Evolutionary conservation across 1,284 basidiomycete genomes (phyloP).

Genomic region (Taiwanofungus camphoratus): DNA sequence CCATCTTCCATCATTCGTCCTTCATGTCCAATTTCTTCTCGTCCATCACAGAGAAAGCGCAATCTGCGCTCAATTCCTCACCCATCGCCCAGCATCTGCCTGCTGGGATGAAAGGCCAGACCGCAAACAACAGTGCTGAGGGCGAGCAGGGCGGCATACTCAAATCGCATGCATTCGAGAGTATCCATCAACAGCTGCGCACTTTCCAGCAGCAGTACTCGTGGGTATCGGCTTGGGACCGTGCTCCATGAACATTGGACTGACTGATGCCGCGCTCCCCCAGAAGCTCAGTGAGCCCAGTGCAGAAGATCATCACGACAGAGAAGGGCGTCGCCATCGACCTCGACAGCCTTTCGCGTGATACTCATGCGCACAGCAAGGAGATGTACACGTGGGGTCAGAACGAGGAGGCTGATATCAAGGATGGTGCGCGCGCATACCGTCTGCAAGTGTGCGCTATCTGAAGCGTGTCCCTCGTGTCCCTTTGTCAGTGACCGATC

Average conservation of each 20-base stretch:
- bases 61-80: slow-evolving; percentile 55
- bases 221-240: slow-evolving; percentile 33
- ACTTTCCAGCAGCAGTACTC: slow-evolving; percentile 69
- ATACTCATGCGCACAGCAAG: slow-evolving; percentile 68
- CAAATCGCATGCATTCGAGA: slow-evolving; percentile 47
- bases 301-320: slow-evolving; percentile 71
- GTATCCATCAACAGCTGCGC: slow-evolving; percentile 65
- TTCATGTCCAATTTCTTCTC: slow-evolving; percentile 59
- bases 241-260: background rate
- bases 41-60: slow-evolving; percentile 68
- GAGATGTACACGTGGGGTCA: slow-evolving; percentile 81
- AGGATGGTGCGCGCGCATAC: slow-evolving; percentile 64
- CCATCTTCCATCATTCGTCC: slow-evolving; percentile 2
- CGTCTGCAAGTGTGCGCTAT: too few relatives aligned
- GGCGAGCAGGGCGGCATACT: slow-evolving; percentile 17
- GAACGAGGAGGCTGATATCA: slow-evolving; percentile 58
- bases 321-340: slow-evolving; percentile 72
- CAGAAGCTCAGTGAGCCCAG: slow-evolving; percentile 48
- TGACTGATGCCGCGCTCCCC: background rate
- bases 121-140: slow-evolving; percentile 28
- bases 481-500: slow-evolving; percentile 54
- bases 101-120: slow-evolving; percentile 26
- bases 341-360: slow-evolving; percentile 56
- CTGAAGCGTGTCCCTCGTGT: too few relatives aligned
- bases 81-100: slow-evolving; percentile 50